phyloP scores from a whole-genome alignment of 805 yeast species.

The Starmera pachycereana region DNA sequence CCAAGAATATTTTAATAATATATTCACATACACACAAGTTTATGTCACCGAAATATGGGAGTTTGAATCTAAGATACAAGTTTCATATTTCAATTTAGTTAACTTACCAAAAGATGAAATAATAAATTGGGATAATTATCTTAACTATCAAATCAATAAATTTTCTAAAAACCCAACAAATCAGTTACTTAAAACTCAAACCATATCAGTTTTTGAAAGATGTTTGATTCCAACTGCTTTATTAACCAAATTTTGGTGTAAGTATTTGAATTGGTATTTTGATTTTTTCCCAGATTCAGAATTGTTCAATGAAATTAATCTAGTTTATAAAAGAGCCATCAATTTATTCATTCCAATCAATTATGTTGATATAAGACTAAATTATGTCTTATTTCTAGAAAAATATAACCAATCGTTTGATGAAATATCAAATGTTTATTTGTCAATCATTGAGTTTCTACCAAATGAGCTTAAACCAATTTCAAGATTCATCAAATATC shows the following conservation, averaged over 20 bases:
- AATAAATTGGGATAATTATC: constrained; percentile 51
- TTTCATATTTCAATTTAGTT: constrained; percentile 44
- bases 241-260: constrained; percentile 56
- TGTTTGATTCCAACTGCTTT: constrained; percentile 60
- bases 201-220: constrained; percentile 54
- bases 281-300: constrained; percentile 14
- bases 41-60: constrained; percentile 42
- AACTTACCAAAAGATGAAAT: constrained; percentile 34
- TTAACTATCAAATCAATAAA: constrained; percentile 39
- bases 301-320: constrained; percentile 23
- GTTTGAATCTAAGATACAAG: constrained; percentile 55
- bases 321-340: constrained; percentile 43
- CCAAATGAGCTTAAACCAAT: constrained; percentile 10
- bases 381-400: constrained; percentile 15
- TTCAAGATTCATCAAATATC: constrained; percentile 14
- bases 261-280: constrained; percentile 47
- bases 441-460: constrained; percentile 6
- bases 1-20: constrained; percentile 6
- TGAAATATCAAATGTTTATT: constrained; percentile 12
- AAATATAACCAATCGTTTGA: constrained; percentile 4
- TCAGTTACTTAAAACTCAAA: constrained; percentile 13
- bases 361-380: constrained; percentile 8
- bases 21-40: constrained; percentile 10
- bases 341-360: constrained; percentile 25
- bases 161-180: constrained; percentile 12